Evolutionary conservation across 2,329 filamentous ascomycete species (phyloP).

Genomic region (Penicillium digitatum): DNA sequence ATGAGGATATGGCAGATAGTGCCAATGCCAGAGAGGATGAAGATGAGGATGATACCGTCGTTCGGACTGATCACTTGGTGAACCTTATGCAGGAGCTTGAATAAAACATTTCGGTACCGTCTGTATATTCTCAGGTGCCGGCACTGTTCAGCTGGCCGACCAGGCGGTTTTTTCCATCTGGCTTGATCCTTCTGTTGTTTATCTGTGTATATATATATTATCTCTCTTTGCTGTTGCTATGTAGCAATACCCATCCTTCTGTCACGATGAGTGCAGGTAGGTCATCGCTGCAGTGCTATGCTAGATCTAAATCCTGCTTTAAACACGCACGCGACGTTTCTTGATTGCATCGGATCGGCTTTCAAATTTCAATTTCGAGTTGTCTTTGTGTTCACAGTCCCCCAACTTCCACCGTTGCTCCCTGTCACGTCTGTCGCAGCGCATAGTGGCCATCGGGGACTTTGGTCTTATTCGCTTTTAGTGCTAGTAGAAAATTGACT

Average conservation of each 20-base stretch:
- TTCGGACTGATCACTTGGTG: slow-evolving; percentile 5
- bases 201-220: not conserved
- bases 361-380: too few species aligned
- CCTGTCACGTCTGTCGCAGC: not conserved
- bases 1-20: slow-evolving; percentile 24
- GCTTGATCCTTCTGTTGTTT: slow-evolving; percentile 2
- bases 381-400: not conserved
- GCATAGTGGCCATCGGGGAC: not conserved
- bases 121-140: not conserved
- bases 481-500: not conserved
- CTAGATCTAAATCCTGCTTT: not conserved
- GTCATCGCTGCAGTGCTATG: not conserved
- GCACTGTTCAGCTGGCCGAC: not conserved
- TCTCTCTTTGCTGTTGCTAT: not conserved
- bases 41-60: slow-evolving; percentile 22
- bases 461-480: not conserved
- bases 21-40: slow-evolving; percentile 23
- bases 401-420: not conserved
- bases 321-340: not conserved
- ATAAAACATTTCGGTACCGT: not conserved
- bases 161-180: slow-evolving; percentile 2
- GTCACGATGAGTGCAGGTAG: not conserved
- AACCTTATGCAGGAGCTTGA: slow-evolving; percentile 1
- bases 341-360: not conserved
- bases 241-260: not conserved